These are phyloP conservation scores for Fusarium papillatum DNA, from an alignment of 2,329 filamentous ascomycete genomes.

Conservation along the genomic window DNA sequence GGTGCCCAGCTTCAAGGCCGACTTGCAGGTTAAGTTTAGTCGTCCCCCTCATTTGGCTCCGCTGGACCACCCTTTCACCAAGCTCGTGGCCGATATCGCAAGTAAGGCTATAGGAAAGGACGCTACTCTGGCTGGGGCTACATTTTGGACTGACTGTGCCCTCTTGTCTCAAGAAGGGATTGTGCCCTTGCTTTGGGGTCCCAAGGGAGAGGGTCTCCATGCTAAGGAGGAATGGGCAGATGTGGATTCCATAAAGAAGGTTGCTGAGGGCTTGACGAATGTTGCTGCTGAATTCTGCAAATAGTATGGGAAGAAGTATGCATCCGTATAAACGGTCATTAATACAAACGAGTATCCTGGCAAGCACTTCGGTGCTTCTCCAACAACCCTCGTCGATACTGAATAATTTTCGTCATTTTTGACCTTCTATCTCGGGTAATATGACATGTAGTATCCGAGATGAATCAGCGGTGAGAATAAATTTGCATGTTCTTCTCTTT, in stretches of 20 bases:
- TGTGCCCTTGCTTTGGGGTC: constrained; percentile 61
- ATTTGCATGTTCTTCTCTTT: neutral
- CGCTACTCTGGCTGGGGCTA: constrained; percentile 44
- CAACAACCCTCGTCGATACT: neutral
- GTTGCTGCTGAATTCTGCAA: constrained; percentile 49
- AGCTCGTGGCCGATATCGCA: constrained; percentile 47
- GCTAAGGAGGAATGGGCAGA: constrained; percentile 64
- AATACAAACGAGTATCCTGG: too few relatives aligned
- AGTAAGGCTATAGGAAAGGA: constrained; percentile 43
- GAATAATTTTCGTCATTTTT: neutral
- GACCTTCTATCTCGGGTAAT: neutral
- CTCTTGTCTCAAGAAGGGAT: constrained; percentile 60
- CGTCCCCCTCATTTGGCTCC: constrained; percentile 58
- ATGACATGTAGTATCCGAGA: neutral
- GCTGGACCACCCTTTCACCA: constrained; percentile 55
- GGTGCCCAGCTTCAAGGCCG: constrained; percentile 55
- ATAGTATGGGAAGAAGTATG: neutral
- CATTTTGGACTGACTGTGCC: constrained; percentile 66
- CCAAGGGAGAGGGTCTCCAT: constrained; percentile 62
- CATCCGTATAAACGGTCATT: too few relatives aligned
- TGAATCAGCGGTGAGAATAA: neutral
- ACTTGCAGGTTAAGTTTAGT: constrained; percentile 55
- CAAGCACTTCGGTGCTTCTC: neutral
- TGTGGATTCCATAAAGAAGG: constrained; percentile 55
- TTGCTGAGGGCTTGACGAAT: constrained; percentile 44